Conservation (phyloP, 768 basidiomycete species). For the Phlegmacium glaucopus region DNA sequence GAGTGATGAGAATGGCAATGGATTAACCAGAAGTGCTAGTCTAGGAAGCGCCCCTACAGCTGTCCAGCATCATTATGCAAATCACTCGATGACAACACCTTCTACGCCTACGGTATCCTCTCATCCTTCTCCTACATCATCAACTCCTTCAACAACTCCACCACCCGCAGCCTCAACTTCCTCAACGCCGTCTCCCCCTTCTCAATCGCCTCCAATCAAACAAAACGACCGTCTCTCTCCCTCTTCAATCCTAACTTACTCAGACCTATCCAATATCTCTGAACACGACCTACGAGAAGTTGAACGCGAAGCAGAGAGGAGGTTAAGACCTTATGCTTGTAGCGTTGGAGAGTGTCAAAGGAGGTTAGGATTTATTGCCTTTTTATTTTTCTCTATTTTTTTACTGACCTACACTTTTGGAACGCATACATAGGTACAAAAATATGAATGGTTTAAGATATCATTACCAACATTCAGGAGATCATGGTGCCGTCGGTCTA, state of each 20-base stretch:
- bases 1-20: conserved; percentile 13
- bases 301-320: conserved; percentile 80
- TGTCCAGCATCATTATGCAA: no score
- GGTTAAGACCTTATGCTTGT: conserved; percentile 84
- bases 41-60: conserved; percentile 13
- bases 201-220: no score
- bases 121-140: no score
- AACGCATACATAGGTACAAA: conserved; percentile 62
- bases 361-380: no score
- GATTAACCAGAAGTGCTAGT: conserved; percentile 19
- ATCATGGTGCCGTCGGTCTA: conserved; percentile 89
- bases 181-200: no score
- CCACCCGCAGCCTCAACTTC: no score
- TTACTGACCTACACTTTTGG: no score
- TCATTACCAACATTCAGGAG: conserved; percentile 95
- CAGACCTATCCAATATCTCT: conserved; percentile 45
- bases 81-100: conserved; percentile 8
- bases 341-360: conserved; percentile 83
- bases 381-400: no score
- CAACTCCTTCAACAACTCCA: no score
- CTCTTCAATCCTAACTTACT: conserved; percentile 27
- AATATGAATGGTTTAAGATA: conserved; percentile 98
- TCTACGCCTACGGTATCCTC: conserved; percentile 9
- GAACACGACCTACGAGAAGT: conserved; percentile 68
- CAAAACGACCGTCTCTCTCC: conserved; percentile 15